Base-by-base conservation (phyloP, 176 grass and related monocot genomes). In the Bothriochloa decipiens region DNA sequence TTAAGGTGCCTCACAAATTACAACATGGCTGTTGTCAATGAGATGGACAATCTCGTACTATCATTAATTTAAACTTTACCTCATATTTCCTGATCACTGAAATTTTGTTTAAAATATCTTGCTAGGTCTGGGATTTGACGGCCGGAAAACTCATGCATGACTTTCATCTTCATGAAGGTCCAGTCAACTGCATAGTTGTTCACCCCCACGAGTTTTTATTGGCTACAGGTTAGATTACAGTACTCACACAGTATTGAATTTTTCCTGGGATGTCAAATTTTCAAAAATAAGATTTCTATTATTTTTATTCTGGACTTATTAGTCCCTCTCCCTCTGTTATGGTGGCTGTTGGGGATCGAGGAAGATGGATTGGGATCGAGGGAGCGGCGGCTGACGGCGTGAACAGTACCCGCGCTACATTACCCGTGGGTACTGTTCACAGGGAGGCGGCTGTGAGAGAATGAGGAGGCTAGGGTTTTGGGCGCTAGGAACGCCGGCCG, bases 71-170 rank as follows among this genome's bases (percentile, higher is more conserved):
- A 81, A 76, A 73, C 40, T 39, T 18, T 75, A 60, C 61, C 8
- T 79, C 65, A 37, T 75, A 65, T 82, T 45, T 90, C 46, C 16
- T 73, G 50, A 47, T 52, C 37, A 72, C 72, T 84, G 26, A 83
- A 50, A 50, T 80, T 74, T 16, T 72, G 68, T 45, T 84, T 50
- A 25, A 66, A 63, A 35, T 77, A 46, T 81, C 82, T 83, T 83
- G 42, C 25, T 84, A 98, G 96, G 76, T 98, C 57, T 98, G 92
- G 96, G 96, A 98, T 92, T 92, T 95, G 85, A 95, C 95, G 14
- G 96, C 96, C 80, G 93, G 89, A 68, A 95, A 93, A 85, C 87
- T 98, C 72, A 74, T 95, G 79, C 87, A 88, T 88, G 93, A 93
- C 55, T 98, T 98, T 79, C 91, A 57, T 80, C 66, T 87, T 83